Evolutionary conservation across 345 rosid species (phyloP).

Genomic region (Hibiscus syriacus): DNA sequence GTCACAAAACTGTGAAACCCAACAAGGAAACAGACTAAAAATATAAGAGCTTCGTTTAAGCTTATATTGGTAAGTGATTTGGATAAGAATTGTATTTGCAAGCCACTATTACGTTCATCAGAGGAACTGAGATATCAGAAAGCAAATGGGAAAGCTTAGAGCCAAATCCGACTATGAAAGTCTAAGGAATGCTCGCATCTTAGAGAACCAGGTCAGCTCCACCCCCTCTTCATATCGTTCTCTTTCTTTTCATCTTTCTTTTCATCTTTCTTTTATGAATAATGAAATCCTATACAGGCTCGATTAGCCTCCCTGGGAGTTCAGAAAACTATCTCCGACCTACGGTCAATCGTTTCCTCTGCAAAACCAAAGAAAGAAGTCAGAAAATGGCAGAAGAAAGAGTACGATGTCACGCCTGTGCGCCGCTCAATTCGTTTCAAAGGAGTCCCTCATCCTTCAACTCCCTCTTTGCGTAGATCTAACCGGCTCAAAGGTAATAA

Average conservation of each 20-base stretch:
- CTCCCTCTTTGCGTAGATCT: neutral
- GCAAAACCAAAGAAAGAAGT: conserved; percentile 9
- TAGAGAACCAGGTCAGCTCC: conserved; percentile 30
- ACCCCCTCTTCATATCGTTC: neutral
- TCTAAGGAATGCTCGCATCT: conserved; percentile 25
- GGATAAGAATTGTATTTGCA: neutral
- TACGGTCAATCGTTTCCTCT: conserved; percentile 18
- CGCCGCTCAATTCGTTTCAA: conserved; percentile 31
- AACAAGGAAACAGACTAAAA: no score
- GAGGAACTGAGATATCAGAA: neutral
- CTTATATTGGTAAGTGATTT: neutral
- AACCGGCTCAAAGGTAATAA: neutral
- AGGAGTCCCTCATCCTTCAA: neutral
- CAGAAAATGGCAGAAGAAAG: conserved; percentile 7
- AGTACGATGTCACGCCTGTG: neutral
- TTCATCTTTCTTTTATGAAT: no score
- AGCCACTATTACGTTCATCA: no score
- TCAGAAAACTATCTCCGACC: conserved; percentile 22
- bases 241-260: neutral
- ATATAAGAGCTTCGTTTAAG: neutral
- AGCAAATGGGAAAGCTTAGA: conserved; percentile 8
- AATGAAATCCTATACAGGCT: conserved; percentile 15
- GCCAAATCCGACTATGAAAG: conserved; percentile 24
- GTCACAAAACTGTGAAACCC: neutral
- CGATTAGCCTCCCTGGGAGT: conserved; percentile 35